Evolutionary conservation across 345 rosid species (phyloP).

Genomic region (Cardamine resedifolia): DNA sequence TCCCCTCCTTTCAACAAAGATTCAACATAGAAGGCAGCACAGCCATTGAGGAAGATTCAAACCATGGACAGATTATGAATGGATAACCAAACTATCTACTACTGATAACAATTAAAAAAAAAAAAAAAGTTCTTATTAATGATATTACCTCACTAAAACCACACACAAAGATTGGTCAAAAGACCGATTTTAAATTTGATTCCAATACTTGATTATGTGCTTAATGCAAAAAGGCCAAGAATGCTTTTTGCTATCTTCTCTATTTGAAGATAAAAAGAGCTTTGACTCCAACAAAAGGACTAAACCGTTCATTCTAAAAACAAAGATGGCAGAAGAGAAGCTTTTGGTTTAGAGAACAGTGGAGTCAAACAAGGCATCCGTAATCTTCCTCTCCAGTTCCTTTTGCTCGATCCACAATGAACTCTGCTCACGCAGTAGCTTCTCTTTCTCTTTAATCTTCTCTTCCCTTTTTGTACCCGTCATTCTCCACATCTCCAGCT

Average conservation of each 20-base stretch:
- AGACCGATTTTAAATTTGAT: not conserved
- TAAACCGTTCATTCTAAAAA: not conserved
- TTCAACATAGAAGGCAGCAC: not conserved
- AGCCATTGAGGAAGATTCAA: not conserved
- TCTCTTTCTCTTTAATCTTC: conserved; percentile 47
- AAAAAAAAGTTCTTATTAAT: conserved; percentile 3
- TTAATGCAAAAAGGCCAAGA: not conserved
- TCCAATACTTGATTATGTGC: conserved; percentile 18
- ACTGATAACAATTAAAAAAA: no score
- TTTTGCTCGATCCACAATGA: conserved; percentile 64
- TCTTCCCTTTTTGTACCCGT: conserved; percentile 46
- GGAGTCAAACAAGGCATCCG: conserved; percentile 39
- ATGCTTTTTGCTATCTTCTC: not conserved
- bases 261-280: not conserved
- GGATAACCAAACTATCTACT: not conserved
- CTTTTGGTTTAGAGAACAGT: conserved; percentile 42
- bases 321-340: conserved; percentile 14
- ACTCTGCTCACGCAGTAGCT: conserved; percentile 52
- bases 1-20: no score
- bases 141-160: not conserved
- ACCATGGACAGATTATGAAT: not conserved
- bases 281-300: conserved; percentile 6
- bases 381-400: conserved; percentile 47
- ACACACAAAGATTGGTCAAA: conserved; percentile 7
- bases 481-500: conserved; percentile 80